Conservation (phyloP, 371 early-diverging fungal species). For the Rhizopus microsporus region DNA sequence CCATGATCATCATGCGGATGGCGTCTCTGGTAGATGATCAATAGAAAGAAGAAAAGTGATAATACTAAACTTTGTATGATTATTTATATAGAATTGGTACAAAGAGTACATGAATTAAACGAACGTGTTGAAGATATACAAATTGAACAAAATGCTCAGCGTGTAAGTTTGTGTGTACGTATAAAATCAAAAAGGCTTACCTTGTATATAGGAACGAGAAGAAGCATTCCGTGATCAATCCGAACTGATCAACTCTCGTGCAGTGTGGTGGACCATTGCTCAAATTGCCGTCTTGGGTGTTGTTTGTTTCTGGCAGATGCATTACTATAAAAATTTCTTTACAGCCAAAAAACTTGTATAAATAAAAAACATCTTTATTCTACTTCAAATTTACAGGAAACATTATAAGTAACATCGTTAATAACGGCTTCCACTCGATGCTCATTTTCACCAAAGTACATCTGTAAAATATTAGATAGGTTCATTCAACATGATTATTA, state of each 20-base stretch:
- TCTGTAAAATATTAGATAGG: conserved; percentile 23
- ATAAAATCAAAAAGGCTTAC: not conserved
- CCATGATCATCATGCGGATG: conserved; percentile 58
- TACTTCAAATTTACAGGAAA: conserved; percentile 43
- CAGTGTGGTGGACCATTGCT: conserved; percentile 87
- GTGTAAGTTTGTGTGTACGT: conserved; percentile 56
- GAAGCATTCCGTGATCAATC: conserved; percentile 86
- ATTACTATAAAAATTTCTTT: conserved; percentile 90
- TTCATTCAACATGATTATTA: conserved; percentile 11
- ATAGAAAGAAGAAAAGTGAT: not conserved
- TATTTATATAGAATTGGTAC: conserved; percentile 58
- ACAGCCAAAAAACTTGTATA: conserved; percentile 93
- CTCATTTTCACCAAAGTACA: conserved; percentile 67
- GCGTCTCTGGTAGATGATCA: conserved; percentile 54
- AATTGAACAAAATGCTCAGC: conserved; percentile 87
- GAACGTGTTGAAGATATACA: conserved; percentile 80
- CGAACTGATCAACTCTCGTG: conserved; percentile 80
- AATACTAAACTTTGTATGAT: conserved; percentile 10
- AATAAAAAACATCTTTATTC: conserved; percentile 19
- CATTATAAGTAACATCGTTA: conserved; percentile 50
- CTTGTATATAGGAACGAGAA: conserved; percentile 73
- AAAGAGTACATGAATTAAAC: conserved; percentile 79
- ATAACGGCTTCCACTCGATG: conserved; percentile 63
- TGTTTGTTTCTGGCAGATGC: conserved; percentile 92
- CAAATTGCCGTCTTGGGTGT: conserved; percentile 80